These are phyloP conservation scores for Durio zibethinus DNA, from an alignment of 345 rosid species.

Conservation along the genomic window DNA sequence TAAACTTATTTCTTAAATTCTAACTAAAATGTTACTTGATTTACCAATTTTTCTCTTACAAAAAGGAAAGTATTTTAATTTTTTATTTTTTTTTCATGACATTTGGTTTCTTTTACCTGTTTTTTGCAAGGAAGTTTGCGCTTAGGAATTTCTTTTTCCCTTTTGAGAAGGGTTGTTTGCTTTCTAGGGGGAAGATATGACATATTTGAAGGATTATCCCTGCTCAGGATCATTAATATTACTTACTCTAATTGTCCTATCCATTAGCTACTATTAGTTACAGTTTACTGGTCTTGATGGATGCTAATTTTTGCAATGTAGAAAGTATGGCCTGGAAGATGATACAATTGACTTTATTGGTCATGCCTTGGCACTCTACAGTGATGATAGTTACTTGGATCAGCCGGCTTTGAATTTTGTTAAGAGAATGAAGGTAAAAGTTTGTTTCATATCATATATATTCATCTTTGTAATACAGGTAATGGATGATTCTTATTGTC, in stretches of 20 bases:
- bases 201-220: neutral
- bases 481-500: neutral
- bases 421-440: constrained; percentile 71
- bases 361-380: constrained; percentile 86
- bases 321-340: constrained; percentile 89
- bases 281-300: neutral
- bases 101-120: neutral
- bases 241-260: neutral
- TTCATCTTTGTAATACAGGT: neutral
- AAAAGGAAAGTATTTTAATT: neutral
- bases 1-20: neutral
- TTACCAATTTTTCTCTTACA: neutral
- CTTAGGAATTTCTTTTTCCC: neutral
- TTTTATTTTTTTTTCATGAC: neutral
- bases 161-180: neutral
- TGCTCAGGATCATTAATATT: constrained; percentile 4
- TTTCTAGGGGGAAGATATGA: neutral
- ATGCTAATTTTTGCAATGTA: constrained; percentile 8
- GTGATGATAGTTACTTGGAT: constrained; percentile 69
- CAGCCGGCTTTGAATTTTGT: constrained; percentile 76
- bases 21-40: neutral
- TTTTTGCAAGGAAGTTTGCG: neutral
- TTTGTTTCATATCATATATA: neutral
- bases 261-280: neutral
- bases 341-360: constrained; percentile 86